Evolutionary conservation across 352 stramenopile species (phyloP).

Genomic region (Globisporangium alternatum): DNA sequence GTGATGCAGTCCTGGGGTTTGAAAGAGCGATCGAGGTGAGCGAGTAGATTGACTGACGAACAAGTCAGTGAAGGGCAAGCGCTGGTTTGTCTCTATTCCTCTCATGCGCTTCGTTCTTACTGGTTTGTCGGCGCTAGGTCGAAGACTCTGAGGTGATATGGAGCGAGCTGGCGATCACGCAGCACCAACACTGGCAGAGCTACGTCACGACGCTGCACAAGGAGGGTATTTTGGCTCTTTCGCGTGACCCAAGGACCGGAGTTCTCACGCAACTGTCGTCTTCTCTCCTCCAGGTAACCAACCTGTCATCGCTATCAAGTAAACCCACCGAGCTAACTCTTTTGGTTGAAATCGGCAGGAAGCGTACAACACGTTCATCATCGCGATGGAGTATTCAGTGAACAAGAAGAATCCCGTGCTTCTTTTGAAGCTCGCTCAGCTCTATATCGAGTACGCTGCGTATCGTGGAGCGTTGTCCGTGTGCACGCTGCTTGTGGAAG

Average conservation of each 20-base stretch:
- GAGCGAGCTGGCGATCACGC: slow-evolving; percentile 51
- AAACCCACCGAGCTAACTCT: neutral
- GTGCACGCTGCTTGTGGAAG: slow-evolving; percentile 67
- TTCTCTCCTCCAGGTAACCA: slow-evolving; percentile 10
- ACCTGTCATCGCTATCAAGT: no score
- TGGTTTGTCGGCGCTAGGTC: slow-evolving; percentile 22
- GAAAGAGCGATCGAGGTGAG: slow-evolving; percentile 48
- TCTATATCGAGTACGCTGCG: slow-evolving; percentile 69
- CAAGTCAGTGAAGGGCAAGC: neutral
- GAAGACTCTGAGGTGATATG: slow-evolving; percentile 61
- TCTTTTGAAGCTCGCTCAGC: slow-evolving; percentile 47
- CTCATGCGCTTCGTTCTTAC: neutral
- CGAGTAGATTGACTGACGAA: no score
- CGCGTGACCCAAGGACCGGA: slow-evolving; percentile 6
- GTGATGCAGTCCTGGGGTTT: slow-evolving; percentile 32
- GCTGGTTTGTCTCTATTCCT: neutral
- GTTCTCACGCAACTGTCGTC: slow-evolving; percentile 13
- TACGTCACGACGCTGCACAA: slow-evolving; percentile 40
- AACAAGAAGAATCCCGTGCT: slow-evolving; percentile 63
- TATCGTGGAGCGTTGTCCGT: slow-evolving; percentile 62
- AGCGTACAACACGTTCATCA: slow-evolving; percentile 72
- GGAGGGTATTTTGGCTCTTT: slow-evolving; percentile 21
- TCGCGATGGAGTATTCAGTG: slow-evolving; percentile 71
- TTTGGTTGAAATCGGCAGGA: slow-evolving; percentile 25
- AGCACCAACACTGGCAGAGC: slow-evolving; percentile 59